A percentile compares a stretch with the other conserved stretches of the same genome.
phyloP scores from a whole-genome alignment of 768 basidiomycete genomes.

The Boletellus emodensis region DNA sequence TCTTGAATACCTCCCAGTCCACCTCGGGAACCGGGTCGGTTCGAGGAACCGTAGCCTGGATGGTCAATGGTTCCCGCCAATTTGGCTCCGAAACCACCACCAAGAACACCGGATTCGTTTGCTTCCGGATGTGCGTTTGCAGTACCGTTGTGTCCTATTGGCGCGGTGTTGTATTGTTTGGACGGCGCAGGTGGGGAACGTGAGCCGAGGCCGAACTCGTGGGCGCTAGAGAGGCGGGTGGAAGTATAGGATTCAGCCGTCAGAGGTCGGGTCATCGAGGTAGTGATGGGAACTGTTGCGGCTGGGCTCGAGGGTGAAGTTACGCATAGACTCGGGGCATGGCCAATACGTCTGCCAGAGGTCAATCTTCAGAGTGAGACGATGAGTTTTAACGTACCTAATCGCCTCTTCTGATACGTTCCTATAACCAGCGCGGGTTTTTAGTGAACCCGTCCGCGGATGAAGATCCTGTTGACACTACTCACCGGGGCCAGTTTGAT shows the following conservation, averaged over 20 bases:
- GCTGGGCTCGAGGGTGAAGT: constrained; percentile 27
- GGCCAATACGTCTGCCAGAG: constrained; percentile 44
- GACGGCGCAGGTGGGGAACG: constrained; percentile 12
- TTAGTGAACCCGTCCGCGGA: background rate
- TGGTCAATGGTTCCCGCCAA: constrained; percentile 24
- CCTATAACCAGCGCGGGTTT: constrained; percentile 34
- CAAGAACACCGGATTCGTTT: constrained; percentile 23
- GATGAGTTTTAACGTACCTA: constrained; percentile 26
- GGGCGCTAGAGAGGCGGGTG: constrained; percentile 3
- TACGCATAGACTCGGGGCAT: constrained; percentile 39
- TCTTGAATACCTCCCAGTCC: constrained; percentile 27
- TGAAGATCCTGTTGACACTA: background rate
- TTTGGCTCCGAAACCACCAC: constrained; percentile 5
- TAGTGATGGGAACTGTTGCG: constrained; percentile 28
- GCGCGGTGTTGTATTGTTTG: constrained; percentile 29
- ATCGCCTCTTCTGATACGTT: constrained; percentile 70
- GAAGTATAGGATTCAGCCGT: constrained; percentile 16
- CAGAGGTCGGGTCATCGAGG: constrained; percentile 18
- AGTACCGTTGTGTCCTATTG: constrained; percentile 19
- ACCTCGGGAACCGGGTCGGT: constrained; percentile 13
- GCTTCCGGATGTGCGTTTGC: constrained; percentile 9
- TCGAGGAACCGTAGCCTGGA: constrained; percentile 23
- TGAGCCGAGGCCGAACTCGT: constrained; percentile 2
- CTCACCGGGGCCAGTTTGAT: constrained; percentile 83
- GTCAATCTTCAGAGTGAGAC: background rate